Conservation (phyloP, 1,284 basidiomycete species). For the Naganishia sp. region DNA sequence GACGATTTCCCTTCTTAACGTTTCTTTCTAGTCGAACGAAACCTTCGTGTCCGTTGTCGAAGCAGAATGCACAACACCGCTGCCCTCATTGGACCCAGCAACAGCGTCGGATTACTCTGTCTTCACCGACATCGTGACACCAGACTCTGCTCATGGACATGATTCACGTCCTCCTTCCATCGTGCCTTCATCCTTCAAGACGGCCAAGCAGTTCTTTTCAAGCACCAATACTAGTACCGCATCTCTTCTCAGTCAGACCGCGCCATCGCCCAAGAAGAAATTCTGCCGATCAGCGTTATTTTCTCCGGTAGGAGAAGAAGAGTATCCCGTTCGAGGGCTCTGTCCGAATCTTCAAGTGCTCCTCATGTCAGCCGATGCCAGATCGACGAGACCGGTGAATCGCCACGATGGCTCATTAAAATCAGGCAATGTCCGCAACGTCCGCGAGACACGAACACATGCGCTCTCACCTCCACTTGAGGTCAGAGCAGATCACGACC, state of each 20-base stretch:
- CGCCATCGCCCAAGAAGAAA: constrained; percentile 13
- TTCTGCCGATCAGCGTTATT: constrained; percentile 15
- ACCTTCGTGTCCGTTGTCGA: constrained; percentile 14
- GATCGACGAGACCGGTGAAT: neutral
- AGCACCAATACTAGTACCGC: constrained; percentile 25
- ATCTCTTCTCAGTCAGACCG: constrained; percentile 21
- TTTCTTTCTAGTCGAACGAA: constrained; percentile 7
- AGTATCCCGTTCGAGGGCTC: constrained; percentile 19
- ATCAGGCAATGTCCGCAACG: neutral
- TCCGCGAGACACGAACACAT: neutral
- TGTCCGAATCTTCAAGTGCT: constrained; percentile 24
- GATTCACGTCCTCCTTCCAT: constrained; percentile 19
- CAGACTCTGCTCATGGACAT: constrained; percentile 9
- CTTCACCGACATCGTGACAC: constrained; percentile 24
- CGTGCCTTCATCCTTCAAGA: constrained; percentile 25
- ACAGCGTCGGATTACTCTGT: constrained; percentile 26
- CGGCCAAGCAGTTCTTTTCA: constrained; percentile 21
- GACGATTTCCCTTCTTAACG: too few species aligned
- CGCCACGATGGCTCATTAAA: neutral
- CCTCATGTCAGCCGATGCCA: constrained; percentile 8
- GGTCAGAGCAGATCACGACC: constrained; percentile 7
- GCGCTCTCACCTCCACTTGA: constrained; percentile 8
- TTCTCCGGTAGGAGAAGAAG: constrained; percentile 19
- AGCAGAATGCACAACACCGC: constrained; percentile 5
- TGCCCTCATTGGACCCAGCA: constrained; percentile 9